Evolutionary conservation across 208 protist species (phyloP), one percentile per base, ranked within the genome.

Genomic region (Wallacemonas sp.): DNA sequence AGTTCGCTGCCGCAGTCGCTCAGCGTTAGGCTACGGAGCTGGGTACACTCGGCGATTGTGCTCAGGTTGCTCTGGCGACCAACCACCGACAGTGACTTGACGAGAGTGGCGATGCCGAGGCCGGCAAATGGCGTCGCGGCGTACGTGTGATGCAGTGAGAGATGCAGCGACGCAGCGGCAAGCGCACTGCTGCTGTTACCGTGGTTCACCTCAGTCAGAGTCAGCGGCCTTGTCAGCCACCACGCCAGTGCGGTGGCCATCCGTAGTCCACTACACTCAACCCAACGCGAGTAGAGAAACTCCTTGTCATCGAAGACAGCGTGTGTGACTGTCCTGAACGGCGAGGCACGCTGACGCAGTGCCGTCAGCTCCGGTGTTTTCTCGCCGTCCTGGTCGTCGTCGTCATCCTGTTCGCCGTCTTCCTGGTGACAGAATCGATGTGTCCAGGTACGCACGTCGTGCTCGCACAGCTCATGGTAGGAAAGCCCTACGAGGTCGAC

Each of bases 181-280:
- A 54, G 12, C 0, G 19, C 30, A 13, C 24, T 4, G 30, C 15
- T 3, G 10, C n/a, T 10, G 46, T 19, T 27, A 5, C 22, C 26
- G 33, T 57, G 15, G 8, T 6, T 39, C n/a, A 0, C 21, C 0
- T 57, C 8, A 24, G 29, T 15, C 4, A 32, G 17, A 27, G 19
- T 48, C 41, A 53, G 44, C 15, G 39, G 29, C 6, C 60, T 41
- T n/a, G 1, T 22, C 30, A 65, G 45, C 60, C 60, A 53, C 60
- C 60, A 65, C 44, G 34, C 60, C 44, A 24, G 5, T 33, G 21
- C 41, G 12, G 3, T 4, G 32, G 44, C 10, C n/a, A 38, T 8
- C 17, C 50, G 29, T 32, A 37, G 15, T 12, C 0, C 6, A 12
- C 5, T 33, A 32, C 50, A 57, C 17, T 27, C 50, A 9, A 57